Evolutionary conservation across 1,284 basidiomycete genomes (phyloP).

Genomic region (Ustilago trichophora): DNA sequence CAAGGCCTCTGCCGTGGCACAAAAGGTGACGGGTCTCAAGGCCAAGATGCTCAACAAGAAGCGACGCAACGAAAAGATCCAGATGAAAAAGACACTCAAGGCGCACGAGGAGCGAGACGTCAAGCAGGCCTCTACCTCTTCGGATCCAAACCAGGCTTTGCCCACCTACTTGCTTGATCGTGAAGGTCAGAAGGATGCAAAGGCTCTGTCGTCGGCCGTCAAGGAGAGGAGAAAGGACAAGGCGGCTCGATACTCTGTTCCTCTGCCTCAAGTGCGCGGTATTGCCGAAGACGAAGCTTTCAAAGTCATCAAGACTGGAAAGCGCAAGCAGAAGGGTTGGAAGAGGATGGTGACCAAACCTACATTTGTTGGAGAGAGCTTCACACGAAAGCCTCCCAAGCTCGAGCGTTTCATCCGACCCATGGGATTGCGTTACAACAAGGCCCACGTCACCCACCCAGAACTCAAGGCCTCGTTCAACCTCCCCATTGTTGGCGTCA

Average conservation of each 20-base stretch:
- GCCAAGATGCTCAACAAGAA: slow-evolving; percentile 96
- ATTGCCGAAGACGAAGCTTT: slow-evolving; percentile 99
- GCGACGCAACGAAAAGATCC: slow-evolving; percentile 95
- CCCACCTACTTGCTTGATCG: slow-evolving; percentile 91
- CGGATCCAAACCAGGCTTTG: slow-evolving; percentile 60
- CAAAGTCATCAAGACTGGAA: slow-evolving; percentile 98
- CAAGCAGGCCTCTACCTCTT: slow-evolving; percentile 69
- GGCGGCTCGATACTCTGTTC: slow-evolving; percentile 96
- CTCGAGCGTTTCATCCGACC: slow-evolving; percentile 98
- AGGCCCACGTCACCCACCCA: slow-evolving; percentile 98
- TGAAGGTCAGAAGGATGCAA: slow-evolving; percentile 96
- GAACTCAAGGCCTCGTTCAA: slow-evolving; percentile 99
- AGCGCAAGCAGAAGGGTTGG: slow-evolving; percentile 96
- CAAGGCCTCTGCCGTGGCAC: slow-evolving; percentile 83
- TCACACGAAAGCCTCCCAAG: slow-evolving; percentile 98
- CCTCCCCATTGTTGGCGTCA: slow-evolving; percentile 95
- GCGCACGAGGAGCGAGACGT: slow-evolving; percentile 98
- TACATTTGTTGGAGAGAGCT: slow-evolving; percentile 97
- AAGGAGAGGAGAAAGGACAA: slow-evolving; percentile 99
- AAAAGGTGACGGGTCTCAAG: slow-evolving; percentile 95
- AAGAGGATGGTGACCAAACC: slow-evolving; percentile 99
- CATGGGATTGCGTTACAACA: slow-evolving; percentile 96
- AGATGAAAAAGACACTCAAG: slow-evolving; percentile 98
- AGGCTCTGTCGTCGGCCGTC: slow-evolving; percentile 94
- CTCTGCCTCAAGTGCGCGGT: slow-evolving; percentile 93